Base-by-base conservation (phyloP, 139 green algal species). In the Limnomonas spitsbergensis region DNA sequence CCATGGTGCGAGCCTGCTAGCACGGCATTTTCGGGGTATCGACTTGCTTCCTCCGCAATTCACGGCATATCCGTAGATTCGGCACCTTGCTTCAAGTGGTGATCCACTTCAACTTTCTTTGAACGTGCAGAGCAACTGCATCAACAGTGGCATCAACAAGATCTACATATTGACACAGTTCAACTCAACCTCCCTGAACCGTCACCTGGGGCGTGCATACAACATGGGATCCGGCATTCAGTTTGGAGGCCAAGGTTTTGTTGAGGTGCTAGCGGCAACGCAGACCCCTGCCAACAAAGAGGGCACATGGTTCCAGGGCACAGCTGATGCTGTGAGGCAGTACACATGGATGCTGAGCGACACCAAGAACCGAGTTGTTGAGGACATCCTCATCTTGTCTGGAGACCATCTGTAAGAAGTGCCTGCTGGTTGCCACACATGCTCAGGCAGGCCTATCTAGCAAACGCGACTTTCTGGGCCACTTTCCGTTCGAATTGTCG, bases 101-200 rank as follows among this genome's bases (percentile, higher is more conserved):
- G n/a, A n/a, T n/a, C n/a, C n/a, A n/a, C n/a, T n/a, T n/a, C n/a
- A n/a, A n/a, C n/a, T n/a, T 20, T 61, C 47, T 20, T 61, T 61
- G 47, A 29, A 14, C 14, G 14, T 42, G 68, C 68, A 75, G 68
- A 93, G 78, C 89, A 99, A 99, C 91, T 99, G 96, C 92, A 98
- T 99, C 89, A 99, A 99, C 93, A 92, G 83, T 76, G 95, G 95
- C 77, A 97, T 99, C 86, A 93, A 75, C 83, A 99, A 99, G 86
- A 66, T 77, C 39, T 77, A 77, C 70, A 66, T 77, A 4, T 27
- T 77, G 9, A 93, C 90, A 4, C 90, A 94, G 81, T 93, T 91
- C 83, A 99, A 99, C 91, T 97, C 91, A 76, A 97, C 92, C 38
- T 97, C 92, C 9, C 89, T 99, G n/a, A 99, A 99, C 90, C 88